phyloP scores from a whole-genome alignment of 768 basidiomycete species.

The Leccinum pellstonianum region DNA sequence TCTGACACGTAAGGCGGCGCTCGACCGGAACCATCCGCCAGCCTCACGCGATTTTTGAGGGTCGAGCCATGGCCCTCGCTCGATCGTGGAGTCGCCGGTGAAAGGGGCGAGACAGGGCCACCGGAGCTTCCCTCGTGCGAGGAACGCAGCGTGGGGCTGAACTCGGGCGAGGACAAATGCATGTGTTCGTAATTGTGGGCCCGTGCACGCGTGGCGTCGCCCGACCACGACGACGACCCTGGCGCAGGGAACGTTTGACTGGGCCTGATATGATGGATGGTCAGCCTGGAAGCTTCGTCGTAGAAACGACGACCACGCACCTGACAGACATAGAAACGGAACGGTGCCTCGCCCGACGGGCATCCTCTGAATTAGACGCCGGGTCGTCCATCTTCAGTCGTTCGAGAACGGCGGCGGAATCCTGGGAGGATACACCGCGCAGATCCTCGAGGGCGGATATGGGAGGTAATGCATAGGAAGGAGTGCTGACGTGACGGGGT shows the following conservation, averaged over 20 bases:
- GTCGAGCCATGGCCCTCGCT: conserved; percentile 21
- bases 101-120: conserved; percentile 50
- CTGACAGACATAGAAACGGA: conserved; percentile 43
- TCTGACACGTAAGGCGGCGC: conserved; percentile 9
- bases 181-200: conserved; percentile 15
- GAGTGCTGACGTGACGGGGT: conserved; percentile 28
- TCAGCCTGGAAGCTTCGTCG: conserved; percentile 1
- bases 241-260: conserved; percentile 19
- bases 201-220: conserved; percentile 18
- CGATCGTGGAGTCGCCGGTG: conserved; percentile 53
- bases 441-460: conserved; percentile 69
- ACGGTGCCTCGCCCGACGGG: conserved; percentile 41
- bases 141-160: conserved; percentile 31
- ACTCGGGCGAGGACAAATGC: conserved; percentile 16
- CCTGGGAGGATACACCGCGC: conserved; percentile 47
- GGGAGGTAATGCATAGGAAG: conserved; percentile 59
- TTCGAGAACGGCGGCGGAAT: conserved; percentile 65
- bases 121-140: conserved; percentile 46
- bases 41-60: conserved; percentile 15
- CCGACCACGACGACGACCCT: conserved; percentile 29
- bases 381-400: conserved; percentile 59
- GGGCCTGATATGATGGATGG: conserved; percentile 10
- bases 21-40: conserved; percentile 12
- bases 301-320: conserved; percentile 16
- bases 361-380: conserved; percentile 18